phyloP scores from a whole-genome alignment of 352 stramenopile species.

The Poterioochromonas sp. region DNA sequence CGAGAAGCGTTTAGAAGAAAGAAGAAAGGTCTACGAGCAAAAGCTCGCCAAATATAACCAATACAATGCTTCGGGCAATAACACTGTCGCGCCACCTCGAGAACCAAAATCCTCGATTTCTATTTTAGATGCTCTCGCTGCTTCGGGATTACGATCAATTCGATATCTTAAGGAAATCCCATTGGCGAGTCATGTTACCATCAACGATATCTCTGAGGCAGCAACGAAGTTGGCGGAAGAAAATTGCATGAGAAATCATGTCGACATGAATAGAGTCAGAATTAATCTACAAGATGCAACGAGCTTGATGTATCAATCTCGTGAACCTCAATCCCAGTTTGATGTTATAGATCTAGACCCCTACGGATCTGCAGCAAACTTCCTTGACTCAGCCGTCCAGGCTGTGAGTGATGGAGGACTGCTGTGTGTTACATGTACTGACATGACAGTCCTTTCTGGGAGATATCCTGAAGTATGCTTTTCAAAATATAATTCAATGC shows the following conservation, averaged over 20 bases:
- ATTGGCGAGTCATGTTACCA: constrained; percentile 85
- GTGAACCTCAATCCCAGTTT: constrained; percentile 79
- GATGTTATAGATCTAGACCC: constrained; percentile 99
- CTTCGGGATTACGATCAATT: constrained; percentile 93
- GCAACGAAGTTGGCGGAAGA: constrained; percentile 86
- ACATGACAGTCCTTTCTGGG: constrained; percentile 79
- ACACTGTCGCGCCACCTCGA: constrained; percentile 15
- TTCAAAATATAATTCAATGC: constrained; percentile 55
- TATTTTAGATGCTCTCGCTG: constrained; percentile 95
- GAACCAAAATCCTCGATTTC: constrained; percentile 59
- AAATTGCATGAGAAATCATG: constrained; percentile 76
- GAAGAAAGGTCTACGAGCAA: too few relatives aligned
- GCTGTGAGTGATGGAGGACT: constrained; percentile 85
- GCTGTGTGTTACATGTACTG: constrained; percentile 97
- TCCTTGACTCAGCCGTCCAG: constrained; percentile 94
- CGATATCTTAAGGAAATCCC: constrained; percentile 98
- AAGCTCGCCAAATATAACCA: constrained; percentile 36
- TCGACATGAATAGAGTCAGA: constrained; percentile 37
- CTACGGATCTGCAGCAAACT: constrained; percentile 94
- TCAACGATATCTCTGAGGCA: constrained; percentile 95
- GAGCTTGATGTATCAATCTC: constrained; percentile 47
- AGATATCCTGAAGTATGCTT: constrained; percentile 69
- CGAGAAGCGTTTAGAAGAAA: constrained; percentile 64
- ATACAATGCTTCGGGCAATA: neutral
- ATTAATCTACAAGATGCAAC: constrained; percentile 40